Evolutionary conservation across 1,284 basidiomycete genomes (phyloP).

Genomic region (Sanghuangporus baumii): DNA sequence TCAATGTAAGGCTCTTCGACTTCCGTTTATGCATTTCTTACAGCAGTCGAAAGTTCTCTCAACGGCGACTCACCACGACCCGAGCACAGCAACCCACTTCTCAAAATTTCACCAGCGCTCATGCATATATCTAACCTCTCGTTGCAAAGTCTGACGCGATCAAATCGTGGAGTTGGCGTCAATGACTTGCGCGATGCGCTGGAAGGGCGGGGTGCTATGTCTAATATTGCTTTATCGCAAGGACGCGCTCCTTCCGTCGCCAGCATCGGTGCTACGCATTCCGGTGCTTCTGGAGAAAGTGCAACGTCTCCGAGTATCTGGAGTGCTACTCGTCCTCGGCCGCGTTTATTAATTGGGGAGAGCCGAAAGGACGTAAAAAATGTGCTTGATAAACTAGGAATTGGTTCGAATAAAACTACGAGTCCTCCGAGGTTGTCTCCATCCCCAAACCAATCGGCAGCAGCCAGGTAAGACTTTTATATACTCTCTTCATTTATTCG

Average conservation of each 20-base stretch:
- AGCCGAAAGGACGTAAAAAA: conserved; percentile 72
- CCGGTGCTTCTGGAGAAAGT: conserved; percentile 31
- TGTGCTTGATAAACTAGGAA: conserved; percentile 69
- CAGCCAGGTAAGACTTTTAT: conserved; percentile 9
- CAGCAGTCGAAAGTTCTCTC: conserved; percentile 57
- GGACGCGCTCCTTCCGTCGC: conserved; percentile 62
- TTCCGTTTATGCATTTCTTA: not conserved
- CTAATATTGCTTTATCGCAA: conserved; percentile 54
- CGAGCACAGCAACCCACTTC: conserved; percentile 63
- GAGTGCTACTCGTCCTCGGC: conserved; percentile 43
- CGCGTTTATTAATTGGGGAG: conserved; percentile 38
- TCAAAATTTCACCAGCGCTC: conserved; percentile 74
- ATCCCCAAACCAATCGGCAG: conserved; percentile 35
- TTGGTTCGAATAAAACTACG: conserved; percentile 62
- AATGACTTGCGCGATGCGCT: conserved; percentile 82
- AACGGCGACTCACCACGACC: conserved; percentile 54
- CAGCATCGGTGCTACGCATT: conserved; percentile 58
- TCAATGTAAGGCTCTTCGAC: not conserved
- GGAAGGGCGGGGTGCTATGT: conserved; percentile 75
- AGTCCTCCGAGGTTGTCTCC: conserved; percentile 64
- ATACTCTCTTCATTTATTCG: not conserved
- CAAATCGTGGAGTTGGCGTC: conserved; percentile 74
- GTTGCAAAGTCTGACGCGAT: conserved; percentile 70
- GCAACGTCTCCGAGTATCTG: conserved; percentile 23
- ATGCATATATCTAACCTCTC: conserved; percentile 89